phyloP scores from a whole-genome alignment of 805 yeast genomes.

The Lachancea lanzarotensis region DNA sequence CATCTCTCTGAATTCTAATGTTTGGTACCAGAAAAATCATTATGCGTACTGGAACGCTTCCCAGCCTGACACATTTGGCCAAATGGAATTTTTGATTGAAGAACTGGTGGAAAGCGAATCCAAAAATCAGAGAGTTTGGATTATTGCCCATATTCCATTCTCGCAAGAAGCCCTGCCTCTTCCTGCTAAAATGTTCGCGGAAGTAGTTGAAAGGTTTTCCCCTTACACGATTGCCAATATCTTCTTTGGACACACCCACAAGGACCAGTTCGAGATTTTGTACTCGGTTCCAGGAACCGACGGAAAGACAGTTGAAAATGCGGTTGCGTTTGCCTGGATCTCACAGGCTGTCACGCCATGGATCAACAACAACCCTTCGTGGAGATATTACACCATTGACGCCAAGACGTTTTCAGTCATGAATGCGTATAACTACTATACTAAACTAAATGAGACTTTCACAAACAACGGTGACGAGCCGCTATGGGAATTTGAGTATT shows the following conservation, averaged over 20 bases:
- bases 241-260: slow-evolving; percentile 67
- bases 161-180: slow-evolving; percentile 57
- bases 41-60: slow-evolving; percentile 47
- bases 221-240: slow-evolving; percentile 62
- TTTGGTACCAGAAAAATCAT: slow-evolving; percentile 58
- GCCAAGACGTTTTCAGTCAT: slow-evolving; percentile 50
- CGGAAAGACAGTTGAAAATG: slow-evolving; percentile 37
- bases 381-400: slow-evolving; percentile 68
- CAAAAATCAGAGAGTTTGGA: slow-evolving; percentile 61
- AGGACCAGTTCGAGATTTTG: slow-evolving; percentile 57
- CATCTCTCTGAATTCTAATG: slow-evolving; percentile 58
- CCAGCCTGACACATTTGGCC: slow-evolving; percentile 57
- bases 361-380: slow-evolving; percentile 55
- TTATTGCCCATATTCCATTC: slow-evolving; percentile 61
- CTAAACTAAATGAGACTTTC: slow-evolving; percentile 54
- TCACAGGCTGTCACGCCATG: slow-evolving; percentile 62
- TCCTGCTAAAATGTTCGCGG: slow-evolving; percentile 45
- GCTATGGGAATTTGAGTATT: slow-evolving; percentile 55
- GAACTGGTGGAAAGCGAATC: slow-evolving; percentile 57
- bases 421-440: slow-evolving; percentile 53
- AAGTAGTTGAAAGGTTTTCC: slow-evolving; percentile 58
- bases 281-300: slow-evolving; percentile 43
- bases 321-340: slow-evolving; percentile 54
- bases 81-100: slow-evolving; percentile 50
- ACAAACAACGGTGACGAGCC: slow-evolving; percentile 49